Conservation (phyloP, 805 yeast species). For the Starmerella bombi region DNA sequence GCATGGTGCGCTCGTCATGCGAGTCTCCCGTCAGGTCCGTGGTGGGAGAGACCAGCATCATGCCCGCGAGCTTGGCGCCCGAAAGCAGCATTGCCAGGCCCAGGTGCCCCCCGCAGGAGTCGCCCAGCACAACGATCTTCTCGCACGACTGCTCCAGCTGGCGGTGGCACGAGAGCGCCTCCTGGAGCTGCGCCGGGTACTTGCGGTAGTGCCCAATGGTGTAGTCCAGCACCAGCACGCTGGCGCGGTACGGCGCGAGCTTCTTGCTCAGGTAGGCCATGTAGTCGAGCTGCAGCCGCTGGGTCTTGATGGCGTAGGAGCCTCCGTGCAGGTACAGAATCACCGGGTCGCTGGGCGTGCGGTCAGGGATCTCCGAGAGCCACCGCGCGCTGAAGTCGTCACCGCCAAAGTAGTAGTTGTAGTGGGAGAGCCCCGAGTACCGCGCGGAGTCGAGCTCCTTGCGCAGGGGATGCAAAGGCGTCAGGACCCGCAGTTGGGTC, state of each 20-base stretch:
- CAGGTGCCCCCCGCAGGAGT: constrained; percentile 28
- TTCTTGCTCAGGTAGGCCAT: constrained; percentile 9
- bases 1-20: constrained; percentile 11
- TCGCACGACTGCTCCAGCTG: constrained; percentile 16
- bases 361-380: constrained; percentile 20
- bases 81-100: constrained; percentile 14
- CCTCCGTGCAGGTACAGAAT: constrained; percentile 24
- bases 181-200: constrained; percentile 24
- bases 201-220: constrained; percentile 20
- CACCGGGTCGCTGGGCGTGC: constrained; percentile 22
- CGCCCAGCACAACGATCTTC: constrained; percentile 24
- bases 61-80: constrained; percentile 7
- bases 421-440: constrained; percentile 10
- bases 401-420: constrained; percentile 18
- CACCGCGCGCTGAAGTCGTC: constrained; percentile 19
- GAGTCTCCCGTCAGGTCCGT: constrained; percentile 11
- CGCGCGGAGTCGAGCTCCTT: constrained; percentile 6
- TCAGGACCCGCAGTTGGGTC: constrained; percentile 17
- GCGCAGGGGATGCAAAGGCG: constrained; percentile 19
- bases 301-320: constrained; percentile 18
- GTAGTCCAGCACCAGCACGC: constrained; percentile 24
- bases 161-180: constrained; percentile 19
- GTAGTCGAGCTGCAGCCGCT: constrained; percentile 16
- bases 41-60: constrained; percentile 17
- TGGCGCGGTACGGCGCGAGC: constrained; percentile 15